Evolutionary conservation across 176 grass and related monocot species (phyloP), one percentile per base, ranked within the genome.

Genomic region (Areca catechu): DNA sequence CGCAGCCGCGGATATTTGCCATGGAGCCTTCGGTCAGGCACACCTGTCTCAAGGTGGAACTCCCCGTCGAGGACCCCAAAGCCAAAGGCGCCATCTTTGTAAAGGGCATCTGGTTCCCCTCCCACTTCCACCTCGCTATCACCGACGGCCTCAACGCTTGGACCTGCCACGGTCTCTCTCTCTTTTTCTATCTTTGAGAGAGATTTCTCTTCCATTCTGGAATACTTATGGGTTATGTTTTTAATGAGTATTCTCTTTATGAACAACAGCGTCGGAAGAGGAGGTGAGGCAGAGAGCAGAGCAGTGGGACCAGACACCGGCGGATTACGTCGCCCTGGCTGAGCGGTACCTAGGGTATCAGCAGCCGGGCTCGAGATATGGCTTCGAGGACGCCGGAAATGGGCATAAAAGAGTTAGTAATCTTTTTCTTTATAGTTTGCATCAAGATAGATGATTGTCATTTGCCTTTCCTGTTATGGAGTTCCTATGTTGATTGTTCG

Each of bases 271-370:
- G 49, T 84, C 86, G 50, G 91, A 95, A 53, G 74, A 74, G 48
- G 86, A 90, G 80, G 86, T 96, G 77, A 82, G 69, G 59, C 80
- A 90, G 69, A 83, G 91, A 5, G 83, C 86, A 4, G 91, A 96
- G 74, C 91, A 87, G 65, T 96, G 91, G 91, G 91, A 96, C 74
- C 86, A 87, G 56, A 66, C 86, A n/a, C 74, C 84, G 22, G 0
- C 55, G 24, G 91, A 96, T 49, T 96, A 96, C 50, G 67, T 96
- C 51, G 24, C 63, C 0, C 91, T 87, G 5, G 73, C 76, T 49
- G 91, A 96, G 77, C 80, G 71, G 17, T 90, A 96, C 80, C 83
- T 90, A 50, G 83, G 83, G 23, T 76, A 87, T 63, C 83, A 87
- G 15, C 83, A 96, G 56, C 80, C 76, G 22, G 54, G 59, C 19